Evolutionary conservation across 2,329 filamentous ascomycete genomes (phyloP).

Genomic region (Botrytis paeoniae): DNA sequence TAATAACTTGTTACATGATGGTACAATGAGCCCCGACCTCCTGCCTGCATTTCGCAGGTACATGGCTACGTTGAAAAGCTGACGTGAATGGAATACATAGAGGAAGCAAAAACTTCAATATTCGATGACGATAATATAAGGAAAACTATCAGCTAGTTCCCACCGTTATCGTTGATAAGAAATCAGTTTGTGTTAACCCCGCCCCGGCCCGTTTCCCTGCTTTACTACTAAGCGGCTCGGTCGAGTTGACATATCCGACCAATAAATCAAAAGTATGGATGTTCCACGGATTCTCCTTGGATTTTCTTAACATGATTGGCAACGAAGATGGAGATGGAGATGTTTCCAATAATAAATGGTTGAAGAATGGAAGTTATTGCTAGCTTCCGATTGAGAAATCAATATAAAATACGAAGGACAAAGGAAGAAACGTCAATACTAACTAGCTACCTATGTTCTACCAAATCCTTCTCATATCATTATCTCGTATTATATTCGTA

Average conservation of each 20-base stretch:
- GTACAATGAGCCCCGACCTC: constrained; percentile 23
- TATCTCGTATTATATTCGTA: not conserved
- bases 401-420: not conserved
- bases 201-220: not conserved
- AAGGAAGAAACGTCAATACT: not conserved
- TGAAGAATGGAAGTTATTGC: too few relatives aligned
- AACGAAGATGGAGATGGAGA: not conserved
- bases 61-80: constrained; percentile 29
- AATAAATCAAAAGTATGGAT: not conserved
- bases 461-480: not conserved
- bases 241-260: not conserved
- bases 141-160: not conserved
- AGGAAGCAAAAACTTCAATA: constrained; percentile 9
- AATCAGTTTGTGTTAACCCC: not conserved
- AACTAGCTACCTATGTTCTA: not conserved
- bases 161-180: constrained; percentile 15
- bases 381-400: not conserved
- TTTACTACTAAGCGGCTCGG: not conserved
- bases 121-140: constrained; percentile 14
- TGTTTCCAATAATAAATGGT: constrained; percentile 1
- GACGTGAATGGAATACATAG: constrained; percentile 4
- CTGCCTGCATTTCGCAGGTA: constrained; percentile 32
- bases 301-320: not conserved
- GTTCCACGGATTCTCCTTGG: not conserved
- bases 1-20: constrained; percentile 18